Evolutionary conservation across 2,329 filamentous ascomycete species (phyloP).

Genomic region (Alternaria gansuensis): DNA sequence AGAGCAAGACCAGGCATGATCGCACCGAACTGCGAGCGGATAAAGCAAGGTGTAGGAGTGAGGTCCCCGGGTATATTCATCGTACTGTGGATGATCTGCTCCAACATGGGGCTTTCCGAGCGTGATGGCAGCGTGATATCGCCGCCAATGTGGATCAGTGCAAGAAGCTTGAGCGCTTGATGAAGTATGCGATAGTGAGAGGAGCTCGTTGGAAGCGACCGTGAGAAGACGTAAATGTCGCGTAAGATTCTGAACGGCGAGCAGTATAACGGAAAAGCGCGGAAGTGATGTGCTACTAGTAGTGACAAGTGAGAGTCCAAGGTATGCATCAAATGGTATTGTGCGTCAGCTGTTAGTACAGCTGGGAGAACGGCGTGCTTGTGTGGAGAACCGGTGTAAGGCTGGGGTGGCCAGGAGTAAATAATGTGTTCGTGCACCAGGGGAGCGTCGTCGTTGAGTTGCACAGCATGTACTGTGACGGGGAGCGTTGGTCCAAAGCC

Average conservation of each 20-base stretch:
- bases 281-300: constrained; percentile 48
- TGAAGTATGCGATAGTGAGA: constrained; percentile 38
- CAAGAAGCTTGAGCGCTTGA: constrained; percentile 51
- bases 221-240: constrained; percentile 48
- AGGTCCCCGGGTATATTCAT: constrained; percentile 26
- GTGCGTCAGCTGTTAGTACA: constrained; percentile 36
- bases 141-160: constrained; percentile 52
- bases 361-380: constrained; percentile 49
- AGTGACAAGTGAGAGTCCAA: constrained; percentile 46
- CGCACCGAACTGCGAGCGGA: constrained; percentile 51
- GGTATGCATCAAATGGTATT: constrained; percentile 28
- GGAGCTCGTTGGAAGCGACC: constrained; percentile 29
- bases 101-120: constrained; percentile 24
- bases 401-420: constrained; percentile 50
- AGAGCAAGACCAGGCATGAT: constrained; percentile 48
- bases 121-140: constrained; percentile 46
- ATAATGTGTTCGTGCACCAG: constrained; percentile 49
- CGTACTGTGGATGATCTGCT: constrained; percentile 32
- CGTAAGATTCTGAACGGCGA: constrained; percentile 47
- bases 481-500: constrained; percentile 46
- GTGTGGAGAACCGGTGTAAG: constrained; percentile 26
- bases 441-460: constrained; percentile 27
- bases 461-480: constrained; percentile 39
- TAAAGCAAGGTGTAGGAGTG: constrained; percentile 51
- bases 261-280: constrained; percentile 47